Percentiles rank a stretch among this genome's conserved stretches.
phyloP scores from a whole-genome alignment of 148 eudicot genomes.

The Diospyros lotus region DNA sequence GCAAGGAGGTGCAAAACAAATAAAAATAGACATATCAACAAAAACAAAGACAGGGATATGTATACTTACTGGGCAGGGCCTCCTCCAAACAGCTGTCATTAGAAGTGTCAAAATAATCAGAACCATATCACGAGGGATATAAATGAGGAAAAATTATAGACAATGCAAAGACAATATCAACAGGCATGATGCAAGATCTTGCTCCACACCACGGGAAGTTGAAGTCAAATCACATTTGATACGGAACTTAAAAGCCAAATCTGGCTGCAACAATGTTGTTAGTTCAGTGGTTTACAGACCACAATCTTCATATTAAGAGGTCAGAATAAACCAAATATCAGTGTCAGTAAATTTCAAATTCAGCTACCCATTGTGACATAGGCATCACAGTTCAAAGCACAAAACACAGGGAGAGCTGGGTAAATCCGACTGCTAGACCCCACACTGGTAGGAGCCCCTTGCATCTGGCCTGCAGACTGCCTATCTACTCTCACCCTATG shows the following conservation, averaged over 20 bases:
- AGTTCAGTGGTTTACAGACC: not conserved
- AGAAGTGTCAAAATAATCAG: slow-evolving; percentile 8
- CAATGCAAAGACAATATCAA: not conserved
- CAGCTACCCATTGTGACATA: too few species aligned
- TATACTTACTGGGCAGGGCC: slow-evolving; percentile 43
- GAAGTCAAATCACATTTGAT: not conserved
- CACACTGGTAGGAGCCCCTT: too few species aligned
- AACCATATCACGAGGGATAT: not conserved
- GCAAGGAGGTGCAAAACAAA: not conserved
- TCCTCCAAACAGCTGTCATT: slow-evolving; percentile 73
- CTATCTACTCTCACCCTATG: not conserved
- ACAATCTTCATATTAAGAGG: not conserved
- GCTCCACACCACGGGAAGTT: not conserved
- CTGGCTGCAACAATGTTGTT: not conserved
- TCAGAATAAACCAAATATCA: not conserved
- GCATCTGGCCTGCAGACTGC: too few species aligned
- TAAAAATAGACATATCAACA: not conserved
- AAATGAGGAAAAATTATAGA: not conserved
- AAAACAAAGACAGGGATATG: slow-evolving; percentile 1
- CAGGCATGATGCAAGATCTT: not conserved
- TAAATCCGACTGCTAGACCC: too few species aligned
- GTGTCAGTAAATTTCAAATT: not conserved
- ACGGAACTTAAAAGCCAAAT: not conserved
- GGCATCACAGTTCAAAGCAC: too few species aligned
- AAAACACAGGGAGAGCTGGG: too few species aligned